These are phyloP conservation scores for Jamesozyma hellenica DNA, from an alignment of 805 yeast species.

Conservation along the genomic window DNA sequence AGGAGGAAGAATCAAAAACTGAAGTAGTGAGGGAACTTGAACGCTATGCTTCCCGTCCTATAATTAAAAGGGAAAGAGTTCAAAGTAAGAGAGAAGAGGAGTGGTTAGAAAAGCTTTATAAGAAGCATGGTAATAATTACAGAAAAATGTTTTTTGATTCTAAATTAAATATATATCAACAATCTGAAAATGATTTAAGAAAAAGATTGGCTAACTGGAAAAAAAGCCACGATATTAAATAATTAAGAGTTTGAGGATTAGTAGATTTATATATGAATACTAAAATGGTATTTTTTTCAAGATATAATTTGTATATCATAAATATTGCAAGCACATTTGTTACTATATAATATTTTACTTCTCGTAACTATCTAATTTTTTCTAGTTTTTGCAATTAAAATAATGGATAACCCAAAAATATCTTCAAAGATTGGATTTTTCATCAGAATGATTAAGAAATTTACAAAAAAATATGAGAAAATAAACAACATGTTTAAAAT, in stretches of 20 bases:
- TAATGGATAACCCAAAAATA: no score
- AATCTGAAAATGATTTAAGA: slow-evolving; percentile 73
- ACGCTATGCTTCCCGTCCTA: slow-evolving; percentile 39
- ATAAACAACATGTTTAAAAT: no score
- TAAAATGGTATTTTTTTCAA: no score
- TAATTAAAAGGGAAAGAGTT: slow-evolving; percentile 38
- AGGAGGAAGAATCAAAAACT: slow-evolving; percentile 27
- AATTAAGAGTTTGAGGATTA: neutral
- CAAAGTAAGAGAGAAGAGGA: slow-evolving; percentile 65
- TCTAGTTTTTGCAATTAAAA: no score
- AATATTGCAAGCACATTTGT: no score
- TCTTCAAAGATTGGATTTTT: no score
- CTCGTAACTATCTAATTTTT: no score
- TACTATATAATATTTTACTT: no score
- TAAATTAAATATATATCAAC: slow-evolving; percentile 73
- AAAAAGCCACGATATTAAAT: slow-evolving; percentile 32
- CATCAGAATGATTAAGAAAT: no score
- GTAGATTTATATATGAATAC: neutral
- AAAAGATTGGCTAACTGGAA: slow-evolving; percentile 67
- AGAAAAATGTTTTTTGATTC: slow-evolving; percentile 88
- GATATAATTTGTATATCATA: no score
- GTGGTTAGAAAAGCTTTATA: slow-evolving; percentile 56
- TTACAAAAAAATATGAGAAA: no score
- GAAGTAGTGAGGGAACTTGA: slow-evolving; percentile 64
- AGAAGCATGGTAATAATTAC: slow-evolving; percentile 81